phyloP scores from a whole-genome alignment of 305 asterid species.

The Coffea humblotiana region DNA sequence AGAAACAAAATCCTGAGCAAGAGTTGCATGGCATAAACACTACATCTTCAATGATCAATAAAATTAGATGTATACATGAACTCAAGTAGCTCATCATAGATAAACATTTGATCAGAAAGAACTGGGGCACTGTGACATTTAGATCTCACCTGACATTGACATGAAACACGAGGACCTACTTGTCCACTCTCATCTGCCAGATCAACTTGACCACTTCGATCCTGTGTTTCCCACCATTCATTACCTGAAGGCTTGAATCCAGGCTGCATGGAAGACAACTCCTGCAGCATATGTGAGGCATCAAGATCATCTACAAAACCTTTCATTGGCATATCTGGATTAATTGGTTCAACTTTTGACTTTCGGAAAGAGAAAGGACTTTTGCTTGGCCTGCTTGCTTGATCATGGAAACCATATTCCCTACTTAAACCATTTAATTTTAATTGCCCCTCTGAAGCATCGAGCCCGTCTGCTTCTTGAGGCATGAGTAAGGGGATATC shows the following conservation, averaged over 20 bases:
- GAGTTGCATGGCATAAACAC: neutral
- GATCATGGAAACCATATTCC: slow-evolving; percentile 49
- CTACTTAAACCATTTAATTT: slow-evolving; percentile 44
- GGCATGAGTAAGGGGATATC: slow-evolving; percentile 95
- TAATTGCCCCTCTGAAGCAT: slow-evolving; percentile 47
- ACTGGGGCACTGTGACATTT: slow-evolving; percentile 18
- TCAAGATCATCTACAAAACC: slow-evolving; percentile 83
- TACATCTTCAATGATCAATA: neutral
- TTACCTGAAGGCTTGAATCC: slow-evolving; percentile 43
- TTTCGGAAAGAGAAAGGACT: slow-evolving; percentile 74
- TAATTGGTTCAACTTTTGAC: slow-evolving; percentile 61
- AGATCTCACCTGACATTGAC: slow-evolving; percentile 86
- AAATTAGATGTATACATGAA: neutral
- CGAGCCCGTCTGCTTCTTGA: slow-evolving; percentile 73
- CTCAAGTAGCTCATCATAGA: neutral
- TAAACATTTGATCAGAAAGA: slow-evolving; percentile 11
- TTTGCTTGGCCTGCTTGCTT: slow-evolving; percentile 61
- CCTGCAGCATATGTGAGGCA: slow-evolving; percentile 39
- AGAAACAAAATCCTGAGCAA: neutral
- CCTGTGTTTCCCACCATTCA: slow-evolving; percentile 97
- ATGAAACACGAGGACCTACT: slow-evolving; percentile 88
- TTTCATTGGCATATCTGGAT: slow-evolving; percentile 85
- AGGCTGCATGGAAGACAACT: slow-evolving; percentile 55
- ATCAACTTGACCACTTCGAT: slow-evolving; percentile 79
- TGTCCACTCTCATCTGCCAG: slow-evolving; percentile 85